Percentiles rank a stretch among this genome's conserved stretches.
Conservation (phyloP, 202 grass and related monocot species). For the Dendrocalamus latiflorus region DNA sequence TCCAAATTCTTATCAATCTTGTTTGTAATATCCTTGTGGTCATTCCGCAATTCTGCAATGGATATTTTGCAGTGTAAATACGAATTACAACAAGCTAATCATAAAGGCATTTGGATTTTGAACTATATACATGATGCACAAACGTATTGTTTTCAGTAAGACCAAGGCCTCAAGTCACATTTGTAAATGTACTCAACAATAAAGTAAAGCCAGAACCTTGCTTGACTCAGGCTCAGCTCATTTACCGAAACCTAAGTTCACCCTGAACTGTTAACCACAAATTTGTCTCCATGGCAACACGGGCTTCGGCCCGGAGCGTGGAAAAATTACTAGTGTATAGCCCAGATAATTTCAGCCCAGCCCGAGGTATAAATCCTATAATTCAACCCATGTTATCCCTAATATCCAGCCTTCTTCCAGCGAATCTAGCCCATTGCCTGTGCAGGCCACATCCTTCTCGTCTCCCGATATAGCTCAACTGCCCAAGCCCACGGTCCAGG, state of each 20-base stretch:
- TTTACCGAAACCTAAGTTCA: background rate
- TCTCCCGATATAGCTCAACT: too few species aligned
- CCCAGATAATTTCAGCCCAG: too few species aligned
- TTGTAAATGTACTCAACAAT: background rate
- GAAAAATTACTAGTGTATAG: too few species aligned
- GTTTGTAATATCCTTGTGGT: slow-evolving; percentile 69
- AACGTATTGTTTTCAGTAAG: too few species aligned
- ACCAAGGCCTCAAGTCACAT: background rate
- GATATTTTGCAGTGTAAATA: slow-evolving; percentile 5
- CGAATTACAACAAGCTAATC: background rate
- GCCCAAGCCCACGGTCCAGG: too few species aligned
- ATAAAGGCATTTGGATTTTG: background rate
- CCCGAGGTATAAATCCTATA: too few species aligned
- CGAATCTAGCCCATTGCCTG: too few species aligned
- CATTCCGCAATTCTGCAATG: slow-evolving; percentile 61
- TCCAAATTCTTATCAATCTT: slow-evolving; percentile 82
- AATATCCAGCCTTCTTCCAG: too few species aligned
- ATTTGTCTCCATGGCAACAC: background rate
- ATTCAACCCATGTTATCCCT: too few species aligned
- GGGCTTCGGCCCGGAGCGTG: too few species aligned
- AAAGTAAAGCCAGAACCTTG: background rate
- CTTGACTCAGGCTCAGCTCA: background rate
- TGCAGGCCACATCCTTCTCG: too few species aligned
- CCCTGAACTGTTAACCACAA: background rate
- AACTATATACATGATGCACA: background rate